Evolutionary conservation across 2,329 filamentous ascomycete genomes (phyloP), one percentile per base, ranked within the genome.

Genomic region (Colletotrichum filicis): DNA sequence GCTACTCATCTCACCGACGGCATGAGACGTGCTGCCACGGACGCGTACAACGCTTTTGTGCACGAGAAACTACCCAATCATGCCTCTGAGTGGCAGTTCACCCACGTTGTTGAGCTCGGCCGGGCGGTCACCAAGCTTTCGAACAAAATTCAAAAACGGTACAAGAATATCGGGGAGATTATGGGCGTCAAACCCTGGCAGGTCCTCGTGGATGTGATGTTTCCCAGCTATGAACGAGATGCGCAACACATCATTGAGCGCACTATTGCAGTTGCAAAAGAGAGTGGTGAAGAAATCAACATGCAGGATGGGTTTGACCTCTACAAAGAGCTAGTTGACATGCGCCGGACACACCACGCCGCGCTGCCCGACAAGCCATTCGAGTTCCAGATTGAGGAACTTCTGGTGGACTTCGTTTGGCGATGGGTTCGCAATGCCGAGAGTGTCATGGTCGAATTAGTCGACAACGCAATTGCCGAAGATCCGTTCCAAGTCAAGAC

Each of bases 351-450:
- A 30, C 95, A 98, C 80, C 87, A 89, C 8, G 89, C 94, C 74
- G 92, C 91, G 26, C 87, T 98, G 22, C 94, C 94, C 0, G 87
- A 87, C 76, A 86, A 91, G 73, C 90, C 91, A 1, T 99, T 98
- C 81, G 92, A 92, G 5, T 98, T 98, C 81, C 92, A 95, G 76
- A 90, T 99, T 56, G 97, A 99, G 82, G 90, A 92, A 55, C 85
- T 97, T 19, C 87, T 99, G 22, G 93, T 95, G 74, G 93, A 94
- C 46, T 99, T 98, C 81, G 97, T 98, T 6, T 98, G 95, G 95
- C 92, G 95, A 71, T 99, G 95, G 95, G 94, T 99, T 75, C 88
- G 90, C 66, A 90, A 92, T 75, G 95, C 95, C 8, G 95, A 98
- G 78, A 86, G 86, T 42, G 95, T 92, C 79, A 92, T 98, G 79